Conservation (phyloP, 2,329 filamentous ascomycete genomes). For the Sclerotiophoma versabilis region DNA sequence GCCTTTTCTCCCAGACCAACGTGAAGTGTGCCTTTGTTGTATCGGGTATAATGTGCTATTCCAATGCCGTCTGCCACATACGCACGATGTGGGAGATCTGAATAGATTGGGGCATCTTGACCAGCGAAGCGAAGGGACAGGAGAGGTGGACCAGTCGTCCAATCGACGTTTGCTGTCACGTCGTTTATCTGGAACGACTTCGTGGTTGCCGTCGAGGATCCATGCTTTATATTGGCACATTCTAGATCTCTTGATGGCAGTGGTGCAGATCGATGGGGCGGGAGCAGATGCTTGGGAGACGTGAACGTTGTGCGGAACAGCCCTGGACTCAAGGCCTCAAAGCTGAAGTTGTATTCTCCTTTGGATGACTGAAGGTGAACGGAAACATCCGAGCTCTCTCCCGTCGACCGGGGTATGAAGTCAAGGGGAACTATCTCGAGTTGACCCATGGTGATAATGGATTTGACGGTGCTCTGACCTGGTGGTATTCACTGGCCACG, state of each 20-base stretch:
- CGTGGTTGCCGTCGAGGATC: constrained; percentile 37
- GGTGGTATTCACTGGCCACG: neutral
- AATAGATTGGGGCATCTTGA: constrained; percentile 62
- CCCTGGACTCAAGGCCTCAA: constrained; percentile 67
- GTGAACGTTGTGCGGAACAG: constrained; percentile 74
- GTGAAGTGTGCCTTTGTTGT: constrained; percentile 69
- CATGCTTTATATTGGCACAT: constrained; percentile 28
- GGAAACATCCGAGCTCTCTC: constrained; percentile 26
- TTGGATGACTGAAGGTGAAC: constrained; percentile 55
- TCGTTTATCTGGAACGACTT: constrained; percentile 58
- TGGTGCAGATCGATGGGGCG: constrained; percentile 68
- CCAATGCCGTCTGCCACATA: constrained; percentile 69
- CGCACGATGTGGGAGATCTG: constrained; percentile 69
- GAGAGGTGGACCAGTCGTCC: constrained; percentile 62
- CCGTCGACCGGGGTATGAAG: constrained; percentile 39
- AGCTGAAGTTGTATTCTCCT: constrained; percentile 63
- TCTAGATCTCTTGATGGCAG: constrained; percentile 53
- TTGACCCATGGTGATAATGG: constrained; percentile 54
- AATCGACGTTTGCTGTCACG: constrained; percentile 65
- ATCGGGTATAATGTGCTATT: constrained; percentile 69
- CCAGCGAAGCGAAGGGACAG: constrained; percentile 63
- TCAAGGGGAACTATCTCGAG: constrained; percentile 54
- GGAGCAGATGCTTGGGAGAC: constrained; percentile 66
- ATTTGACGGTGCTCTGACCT: neutral
- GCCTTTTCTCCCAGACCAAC: constrained; percentile 76